Evolutionary conservation across 2,329 filamentous ascomycete species (phyloP), one percentile per base, ranked within the genome.

Genomic region (Acrodontium crateriforme): DNA sequence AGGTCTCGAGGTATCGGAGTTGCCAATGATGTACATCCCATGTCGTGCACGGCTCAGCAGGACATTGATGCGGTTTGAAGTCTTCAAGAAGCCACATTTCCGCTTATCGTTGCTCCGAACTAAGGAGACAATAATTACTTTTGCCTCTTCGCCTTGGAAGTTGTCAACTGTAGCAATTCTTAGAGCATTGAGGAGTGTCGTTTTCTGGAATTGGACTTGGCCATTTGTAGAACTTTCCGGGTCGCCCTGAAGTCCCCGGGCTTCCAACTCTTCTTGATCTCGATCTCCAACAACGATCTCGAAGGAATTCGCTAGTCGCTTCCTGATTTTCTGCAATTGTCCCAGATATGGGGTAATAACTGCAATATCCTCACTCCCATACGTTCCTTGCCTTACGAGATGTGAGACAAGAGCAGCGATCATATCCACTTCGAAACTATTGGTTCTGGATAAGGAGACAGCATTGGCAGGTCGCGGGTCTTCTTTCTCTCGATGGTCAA

Each of bases 61-160:
- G 1, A 82, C 75, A 31, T 82, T 79, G 52, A 82, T 74, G 0
- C 76, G 63, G 39, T 83, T 81, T 0, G 64, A 54, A 0, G 72
- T 77, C 16, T 58, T 65, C 0, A 85, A 54, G 31, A 84, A 85
- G 0, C 78, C 79, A n/a, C 65, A 64, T 5, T 62, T 67, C 5
- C 53, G 55, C 8, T 63, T 40, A 0, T 49, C 34, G 39, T 85
- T 85, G 52, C 75, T 79, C 20, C 79, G 67, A 0, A 83, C 77
- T 0, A 85, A 56, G 0, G 75, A 80, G 0, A 85, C 57, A 3
- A 85, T 58, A 1, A 85, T 59, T 5, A 85, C 57, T 28, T 78
- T 75, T 1, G 73, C 74, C 41, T 85, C 78, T 45, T 85, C 78
- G 0, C 78, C 79, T 39, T 85, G 77, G 30, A 81, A 84, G 37